Evolutionary conservation across 169 alveolate genomes (phyloP), one percentile per base, ranked within the genome.

Genomic region (Plasmodium vinckei): DNA sequence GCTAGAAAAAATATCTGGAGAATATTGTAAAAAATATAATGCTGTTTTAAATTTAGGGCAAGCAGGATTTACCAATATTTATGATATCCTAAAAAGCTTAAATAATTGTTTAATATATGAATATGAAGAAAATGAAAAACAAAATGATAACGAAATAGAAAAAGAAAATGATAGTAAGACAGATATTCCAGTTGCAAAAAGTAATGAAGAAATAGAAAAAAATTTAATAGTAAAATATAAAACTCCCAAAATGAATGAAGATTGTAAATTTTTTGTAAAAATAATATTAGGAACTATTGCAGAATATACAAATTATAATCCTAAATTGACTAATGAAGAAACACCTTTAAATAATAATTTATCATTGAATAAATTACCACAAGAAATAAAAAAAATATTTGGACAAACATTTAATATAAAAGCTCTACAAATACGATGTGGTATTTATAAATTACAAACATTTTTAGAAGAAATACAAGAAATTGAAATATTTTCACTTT

Each of bases 401-500:
- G 88, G 88, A 65, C 33, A 73, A 1, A 21, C 60, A 21, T 75
- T 75, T 54, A 75, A 75, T 75, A 61, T 75, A 64, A 75, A 75
- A 46, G 59, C 72, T 0, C 49, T 75, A 53, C 88, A 75, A 49
- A 75, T 68, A 9, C 57, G 75, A 25, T 75, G 88, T 75, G 88
- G 88, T 9, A 75, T 75, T 12, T 65, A 63, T 10, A 75, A 75
- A 63, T 54, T 75, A n/a, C 88, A 75, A 63, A 51, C 65, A 13
- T 75, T 75, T 56, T 54, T 75, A 61, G 88, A 75, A 60, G 88
- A 63, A 10, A 47, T 75, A 25, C 88, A 75, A 63, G 88, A 75
- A 63, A 75, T 75, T 12, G 69, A 75, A 63, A 61, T 42, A 9
- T 23, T 75, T 9, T 17, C 53, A 2, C 15, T 53, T 47, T 54